These are phyloP conservation scores for Gracilaria domingensis DNA, from an alignment of 23 red algal species.

Conservation along the genomic window DNA sequence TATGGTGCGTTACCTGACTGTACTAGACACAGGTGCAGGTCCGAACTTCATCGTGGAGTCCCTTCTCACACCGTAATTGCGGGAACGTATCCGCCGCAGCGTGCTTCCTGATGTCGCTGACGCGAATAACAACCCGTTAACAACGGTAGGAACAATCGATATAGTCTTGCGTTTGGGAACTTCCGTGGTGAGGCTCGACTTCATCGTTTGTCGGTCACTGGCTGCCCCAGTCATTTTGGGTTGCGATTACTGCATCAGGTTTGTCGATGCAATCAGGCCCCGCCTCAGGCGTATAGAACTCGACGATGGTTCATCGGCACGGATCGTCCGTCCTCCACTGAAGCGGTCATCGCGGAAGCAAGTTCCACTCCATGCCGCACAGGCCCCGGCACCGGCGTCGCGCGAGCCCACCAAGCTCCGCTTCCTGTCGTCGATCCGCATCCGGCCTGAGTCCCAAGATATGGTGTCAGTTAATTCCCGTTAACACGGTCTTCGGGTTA, in stretches of 20 bases:
- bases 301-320: constrained; percentile 10
- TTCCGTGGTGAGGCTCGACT: constrained; percentile 25
- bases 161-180: constrained; percentile 2
- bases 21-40: constrained; percentile 27
- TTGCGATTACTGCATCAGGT: constrained; percentile 50
- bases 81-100: neutral
- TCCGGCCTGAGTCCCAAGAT: neutral
- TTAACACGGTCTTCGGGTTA: constrained; percentile 7
- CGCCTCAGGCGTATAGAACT: constrained; percentile 28
- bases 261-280: constrained; percentile 27
- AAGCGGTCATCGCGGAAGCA: neutral
- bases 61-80: neutral
- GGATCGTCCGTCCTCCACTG: neutral
- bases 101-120: neutral
- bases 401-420: neutral
- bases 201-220: constrained; percentile 34
- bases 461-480: neutral
- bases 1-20: constrained; percentile 25
- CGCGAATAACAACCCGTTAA: constrained; percentile 43
- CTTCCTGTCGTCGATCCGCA: too few relatives aligned
- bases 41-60: constrained; percentile 34
- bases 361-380: neutral
- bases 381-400: neutral
- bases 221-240: constrained; percentile 56
- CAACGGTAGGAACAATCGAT: constrained; percentile 2